Conservation (phyloP, 2,329 filamentous ascomycete genomes). For the Dactylellina cionopaga region DNA sequence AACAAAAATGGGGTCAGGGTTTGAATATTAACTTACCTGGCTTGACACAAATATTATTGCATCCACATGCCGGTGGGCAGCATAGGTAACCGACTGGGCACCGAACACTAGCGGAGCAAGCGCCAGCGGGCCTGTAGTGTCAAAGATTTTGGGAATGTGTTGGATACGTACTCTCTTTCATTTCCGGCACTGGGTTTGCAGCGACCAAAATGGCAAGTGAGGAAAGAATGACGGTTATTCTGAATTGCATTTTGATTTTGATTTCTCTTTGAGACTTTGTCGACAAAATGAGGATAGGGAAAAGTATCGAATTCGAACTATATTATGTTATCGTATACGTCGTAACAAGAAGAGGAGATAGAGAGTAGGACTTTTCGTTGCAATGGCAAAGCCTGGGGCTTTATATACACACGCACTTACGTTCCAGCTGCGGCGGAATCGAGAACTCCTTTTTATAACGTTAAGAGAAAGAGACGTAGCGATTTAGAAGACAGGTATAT, state of each 20-base stretch:
- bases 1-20: too few relatives aligned
- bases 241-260: neutral
- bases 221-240: neutral
- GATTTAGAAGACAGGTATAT: neutral
- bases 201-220: neutral
- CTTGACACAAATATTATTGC: neutral
- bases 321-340: neutral
- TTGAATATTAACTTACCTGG: conserved; percentile 3
- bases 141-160: neutral
- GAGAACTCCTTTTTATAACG: neutral
- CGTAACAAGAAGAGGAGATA: neutral
- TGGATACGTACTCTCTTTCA: neutral
- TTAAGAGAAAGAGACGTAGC: neutral
- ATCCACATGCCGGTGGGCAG: neutral
- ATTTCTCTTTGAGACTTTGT: neutral
- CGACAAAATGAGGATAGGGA: neutral
- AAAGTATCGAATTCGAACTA: neutral
- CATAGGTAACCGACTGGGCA: neutral
- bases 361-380: neutral
- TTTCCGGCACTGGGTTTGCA: neutral
- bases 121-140: neutral
- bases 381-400: neutral
- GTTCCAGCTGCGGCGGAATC: neutral
- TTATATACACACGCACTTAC: neutral
- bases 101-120: neutral